A percentile compares a stretch with the other conserved stretches of the same genome.
Evolutionary conservation across 176 grass and related monocot genomes (phyloP).

Genomic region (Cenchrus purpureus): DNA sequence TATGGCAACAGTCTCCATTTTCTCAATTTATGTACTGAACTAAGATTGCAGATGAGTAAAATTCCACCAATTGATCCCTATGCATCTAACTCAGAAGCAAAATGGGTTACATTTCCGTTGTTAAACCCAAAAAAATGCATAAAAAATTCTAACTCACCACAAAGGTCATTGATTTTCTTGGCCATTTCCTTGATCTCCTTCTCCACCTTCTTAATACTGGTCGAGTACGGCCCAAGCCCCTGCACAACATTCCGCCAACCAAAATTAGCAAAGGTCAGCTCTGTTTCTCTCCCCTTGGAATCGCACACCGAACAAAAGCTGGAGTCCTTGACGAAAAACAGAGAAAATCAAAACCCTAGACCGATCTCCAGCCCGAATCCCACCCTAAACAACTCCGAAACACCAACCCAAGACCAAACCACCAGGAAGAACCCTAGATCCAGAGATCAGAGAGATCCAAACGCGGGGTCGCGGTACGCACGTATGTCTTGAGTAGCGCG

Average conservation of each 20-base stretch:
- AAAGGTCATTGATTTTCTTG: constrained; percentile 89
- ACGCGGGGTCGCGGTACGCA: constrained; percentile 24
- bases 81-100: not conserved
- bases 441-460: constrained; percentile 9
- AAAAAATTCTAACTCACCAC: constrained; percentile 45
- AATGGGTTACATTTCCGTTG: not conserved
- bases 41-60: not conserved
- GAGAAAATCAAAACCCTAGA: constrained; percentile 29
- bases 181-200: constrained; percentile 94
- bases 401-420: not conserved
- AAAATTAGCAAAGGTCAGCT: constrained; percentile 17
- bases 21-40: not conserved
- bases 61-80: not conserved
- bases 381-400: not conserved
- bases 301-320: not conserved
- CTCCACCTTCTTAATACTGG: constrained; percentile 80
- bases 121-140: not conserved
- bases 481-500: constrained; percentile 86
- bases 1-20: not conserved
- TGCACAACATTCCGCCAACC: constrained; percentile 38
- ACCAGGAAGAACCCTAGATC: constrained; percentile 14
- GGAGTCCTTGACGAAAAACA: too few relatives aligned
- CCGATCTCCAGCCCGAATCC: not conserved
- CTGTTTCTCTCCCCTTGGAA: not conserved
- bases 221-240: constrained; percentile 91